Evolutionary conservation across 345 rosid genomes (phyloP), one percentile per base, ranked within the genome.

Genomic region (Moringa oleifera): DNA sequence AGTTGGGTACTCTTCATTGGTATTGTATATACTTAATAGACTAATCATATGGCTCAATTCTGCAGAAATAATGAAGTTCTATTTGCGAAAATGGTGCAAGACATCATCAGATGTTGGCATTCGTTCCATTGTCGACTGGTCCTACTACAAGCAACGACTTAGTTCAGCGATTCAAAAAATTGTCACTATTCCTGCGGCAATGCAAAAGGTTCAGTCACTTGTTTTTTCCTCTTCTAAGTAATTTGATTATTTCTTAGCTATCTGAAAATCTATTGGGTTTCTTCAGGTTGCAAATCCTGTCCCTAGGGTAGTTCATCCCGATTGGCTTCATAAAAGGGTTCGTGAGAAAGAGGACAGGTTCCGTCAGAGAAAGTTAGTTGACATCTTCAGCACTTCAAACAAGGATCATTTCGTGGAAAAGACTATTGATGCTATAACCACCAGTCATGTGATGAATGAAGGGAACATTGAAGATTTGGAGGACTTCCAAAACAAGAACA

Each of bases 121-220:
- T 57, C 83, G 98, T 60, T 85, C 90, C 64, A 90, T 93, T 75
- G 65, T 93, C 63, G 98, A 90, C 74, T 93, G 98, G 98, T 78
- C 84, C 24, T 93, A 93, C 73, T 93, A 93, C 78, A 90, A 86
- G 79, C 97, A 93, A 74, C 85, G 98, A 22, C 95, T 93, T 61
- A 74, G 86, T 69, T 93, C 98, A 59, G 86, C 98, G 58, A 78
- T 93, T 76, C 98, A 93, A 74, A 93, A 93, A 69, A 89, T 82
- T 62, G 77, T 93, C 62, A 93, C 97, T 37, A 93, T 93, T 71
- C 98, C 98, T 81, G 98, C 98, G 51, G 98, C 98, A 67, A 93
- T 90, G 98, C 98, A 93, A 78, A 93, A 93, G 97, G 98, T 93
- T 73, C 59, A 53, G 20, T 60, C 54, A 17, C 52, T 61, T 64